Evolutionary conservation across 495 filamentous ascomycete species (phyloP).

Genomic region (Viridothelium virens): DNA sequence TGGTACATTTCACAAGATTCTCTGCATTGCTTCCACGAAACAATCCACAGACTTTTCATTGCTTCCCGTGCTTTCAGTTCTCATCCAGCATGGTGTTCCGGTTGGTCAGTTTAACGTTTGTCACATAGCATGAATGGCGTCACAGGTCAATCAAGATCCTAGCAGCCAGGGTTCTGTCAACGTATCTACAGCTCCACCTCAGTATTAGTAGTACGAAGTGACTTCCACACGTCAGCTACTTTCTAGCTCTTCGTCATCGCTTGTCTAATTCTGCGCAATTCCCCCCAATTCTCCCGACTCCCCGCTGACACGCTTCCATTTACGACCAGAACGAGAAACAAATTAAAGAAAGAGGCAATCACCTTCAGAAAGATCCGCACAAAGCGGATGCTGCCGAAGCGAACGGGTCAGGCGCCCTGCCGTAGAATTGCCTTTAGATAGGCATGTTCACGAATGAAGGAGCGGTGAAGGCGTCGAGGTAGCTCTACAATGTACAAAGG

Average conservation of each 20-base stretch:
- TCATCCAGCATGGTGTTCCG: not conserved
- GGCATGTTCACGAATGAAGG: not conserved
- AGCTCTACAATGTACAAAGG: not conserved
- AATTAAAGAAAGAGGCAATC: not conserved
- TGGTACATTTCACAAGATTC: too few relatives aligned
- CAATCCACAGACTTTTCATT: too few relatives aligned
- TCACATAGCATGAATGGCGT: not conserved
- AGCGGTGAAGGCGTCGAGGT: slow-evolving; percentile 6
- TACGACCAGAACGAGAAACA: not conserved
- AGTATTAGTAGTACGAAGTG: too few relatives aligned
- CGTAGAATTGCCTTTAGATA: not conserved
- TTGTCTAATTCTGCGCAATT: too few relatives aligned
- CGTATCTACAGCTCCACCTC: too few relatives aligned
- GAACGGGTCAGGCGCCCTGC: not conserved
- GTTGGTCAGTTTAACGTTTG: not conserved
- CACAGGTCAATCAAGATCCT: too few relatives aligned
- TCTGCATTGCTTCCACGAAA: too few relatives aligned
- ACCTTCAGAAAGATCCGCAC: not conserved
- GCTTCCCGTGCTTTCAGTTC: not conserved
- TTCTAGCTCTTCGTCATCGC: too few relatives aligned
- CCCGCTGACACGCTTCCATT: not conserved
- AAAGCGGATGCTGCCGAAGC: not conserved
- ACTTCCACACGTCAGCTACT: too few relatives aligned
- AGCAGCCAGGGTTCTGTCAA: too few relatives aligned
- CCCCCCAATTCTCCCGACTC: not conserved